Base-by-base conservation (phyloP, 148 eudicot species). In the Pouteria glomerata region DNA sequence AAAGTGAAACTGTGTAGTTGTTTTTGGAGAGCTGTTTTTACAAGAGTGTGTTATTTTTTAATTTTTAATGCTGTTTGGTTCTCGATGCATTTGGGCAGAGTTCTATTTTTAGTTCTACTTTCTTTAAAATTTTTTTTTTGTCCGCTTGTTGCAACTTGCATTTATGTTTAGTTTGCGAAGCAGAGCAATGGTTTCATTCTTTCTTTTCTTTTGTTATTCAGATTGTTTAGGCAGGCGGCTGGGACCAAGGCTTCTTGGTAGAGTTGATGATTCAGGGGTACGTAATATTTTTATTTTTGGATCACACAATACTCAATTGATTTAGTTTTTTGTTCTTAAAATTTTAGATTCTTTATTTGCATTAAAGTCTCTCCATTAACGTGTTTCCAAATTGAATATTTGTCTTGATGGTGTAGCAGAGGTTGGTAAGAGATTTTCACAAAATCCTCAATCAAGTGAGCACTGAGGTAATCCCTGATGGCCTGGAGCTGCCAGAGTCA, bases 161-260 rank as follows among this genome's bases (percentile, higher is more conserved):
- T 24, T 35, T 39, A 26, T 33, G 45, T 27, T 56, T 37, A 51
- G 8, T 34, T 55, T 50, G 23, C 16, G 16, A 63, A 63, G 51
- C 33, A 18, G 18, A 61, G 8, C 12, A 41, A 16, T 63, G 21
- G 2, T 48, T 48, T 47, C 55, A 8, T 42, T 34, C 64, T 52
- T 51, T 48, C 19, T 21, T 59, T 65, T 34, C 24, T 68, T 56
- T 52, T 24, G 35, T 73, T 65, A 41, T 58, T 73, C 92, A 93
- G 98, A 86, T 87, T 93, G 98, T 86, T 83, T 91, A 82, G 97
- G 97, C 73, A 86, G 98, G 78, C 89, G 97, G 41, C 86, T 87
- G 79, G 97, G 97, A 47, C 97, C 98, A 69, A 85, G 76, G 85
- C 83, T 93, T 80, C 91, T 91, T 72, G 87, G 95, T 48, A 82